Evolutionary conservation across 768 basidiomycete species (phyloP).

Genomic region (Russula dissimulans): DNA sequence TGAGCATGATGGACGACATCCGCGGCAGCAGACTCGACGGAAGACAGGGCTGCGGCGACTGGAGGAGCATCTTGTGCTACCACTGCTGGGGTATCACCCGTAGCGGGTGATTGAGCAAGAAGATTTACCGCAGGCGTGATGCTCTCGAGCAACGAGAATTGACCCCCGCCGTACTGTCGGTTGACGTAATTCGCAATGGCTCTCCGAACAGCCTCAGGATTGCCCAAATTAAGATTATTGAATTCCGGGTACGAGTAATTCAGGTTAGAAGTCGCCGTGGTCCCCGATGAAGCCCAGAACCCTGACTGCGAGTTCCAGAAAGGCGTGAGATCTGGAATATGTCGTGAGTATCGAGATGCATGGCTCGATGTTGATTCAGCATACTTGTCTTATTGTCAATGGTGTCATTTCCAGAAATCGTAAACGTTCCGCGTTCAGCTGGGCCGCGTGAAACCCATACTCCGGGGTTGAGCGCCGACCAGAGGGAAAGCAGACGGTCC

Average conservation of each 20-base stretch:
- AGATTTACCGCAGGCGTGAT: conserved; percentile 12
- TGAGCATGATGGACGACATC: neutral
- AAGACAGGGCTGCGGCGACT: neutral
- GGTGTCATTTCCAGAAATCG: neutral
- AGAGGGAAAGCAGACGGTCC: conserved; percentile 43
- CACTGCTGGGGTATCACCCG: neutral
- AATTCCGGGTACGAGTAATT: conserved; percentile 47
- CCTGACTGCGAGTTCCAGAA: conserved; percentile 34
- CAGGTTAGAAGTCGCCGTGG: conserved; percentile 26
- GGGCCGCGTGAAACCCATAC: conserved; percentile 30
- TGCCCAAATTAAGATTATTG: conserved; percentile 29
- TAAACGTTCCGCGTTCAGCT: conserved; percentile 15
- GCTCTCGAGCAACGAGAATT: neutral
- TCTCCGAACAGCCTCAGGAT: conserved; percentile 23
- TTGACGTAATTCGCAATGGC: conserved; percentile 32
- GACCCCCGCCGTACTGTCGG: conserved; percentile 28
- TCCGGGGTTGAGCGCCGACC: conserved; percentile 37
- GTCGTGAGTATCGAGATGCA: neutral
- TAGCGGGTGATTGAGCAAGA: neutral
- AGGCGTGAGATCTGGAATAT: conserved; percentile 33
- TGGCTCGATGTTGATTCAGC: neutral
- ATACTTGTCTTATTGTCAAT: conserved; percentile 10
- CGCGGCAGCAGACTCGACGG: neutral
- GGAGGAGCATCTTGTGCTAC: neutral
- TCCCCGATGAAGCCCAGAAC: conserved; percentile 34